These are phyloP conservation scores for Agaricus sinodeliciosus DNA, from an alignment of 768 basidiomycete species.

Conservation along the genomic window DNA sequence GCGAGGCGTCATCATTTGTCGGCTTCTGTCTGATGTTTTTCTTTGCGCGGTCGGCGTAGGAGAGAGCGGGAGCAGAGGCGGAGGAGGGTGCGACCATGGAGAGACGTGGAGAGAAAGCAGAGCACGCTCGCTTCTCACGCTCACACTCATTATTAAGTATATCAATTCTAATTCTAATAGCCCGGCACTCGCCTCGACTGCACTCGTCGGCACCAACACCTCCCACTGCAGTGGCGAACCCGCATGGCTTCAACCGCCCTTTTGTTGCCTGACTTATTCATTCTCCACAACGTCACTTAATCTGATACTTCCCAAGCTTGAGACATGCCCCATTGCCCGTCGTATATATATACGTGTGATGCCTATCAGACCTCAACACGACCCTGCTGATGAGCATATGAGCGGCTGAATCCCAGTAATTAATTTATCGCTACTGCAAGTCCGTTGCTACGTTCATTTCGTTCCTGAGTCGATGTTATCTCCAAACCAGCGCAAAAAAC, in stretches of 20 bases:
- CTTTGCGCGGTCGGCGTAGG: constrained; percentile 52
- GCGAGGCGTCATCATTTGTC: background rate
- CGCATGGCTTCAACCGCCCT: constrained; percentile 25
- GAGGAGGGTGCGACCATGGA: constrained; percentile 17
- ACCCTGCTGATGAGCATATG: no score
- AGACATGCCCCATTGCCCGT: no score
- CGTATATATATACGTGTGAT: no score
- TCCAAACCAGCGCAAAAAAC: no score
- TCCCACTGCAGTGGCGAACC: constrained; percentile 44
- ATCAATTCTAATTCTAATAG: no score
- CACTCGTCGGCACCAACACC: constrained; percentile 31
- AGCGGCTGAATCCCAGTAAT: no score
- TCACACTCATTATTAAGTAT: no score
- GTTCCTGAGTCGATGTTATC: no score
- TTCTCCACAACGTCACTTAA: constrained; percentile 42
- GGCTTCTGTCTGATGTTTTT: constrained; percentile 23
- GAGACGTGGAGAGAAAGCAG: background rate
- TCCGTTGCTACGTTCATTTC: no score
- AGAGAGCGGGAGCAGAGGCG: constrained; percentile 31
- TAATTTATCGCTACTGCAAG: no score
- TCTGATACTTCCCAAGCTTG: constrained; percentile 19
- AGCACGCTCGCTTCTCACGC: constrained; percentile 10
- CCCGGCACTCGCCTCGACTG: constrained; percentile 35
- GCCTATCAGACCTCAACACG: no score
- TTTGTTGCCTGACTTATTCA: constrained; percentile 24